Evolutionary conservation across 768 basidiomycete species (phyloP), one percentile per base, ranked within the genome.

Genomic region (Suillus ampliporus): DNA sequence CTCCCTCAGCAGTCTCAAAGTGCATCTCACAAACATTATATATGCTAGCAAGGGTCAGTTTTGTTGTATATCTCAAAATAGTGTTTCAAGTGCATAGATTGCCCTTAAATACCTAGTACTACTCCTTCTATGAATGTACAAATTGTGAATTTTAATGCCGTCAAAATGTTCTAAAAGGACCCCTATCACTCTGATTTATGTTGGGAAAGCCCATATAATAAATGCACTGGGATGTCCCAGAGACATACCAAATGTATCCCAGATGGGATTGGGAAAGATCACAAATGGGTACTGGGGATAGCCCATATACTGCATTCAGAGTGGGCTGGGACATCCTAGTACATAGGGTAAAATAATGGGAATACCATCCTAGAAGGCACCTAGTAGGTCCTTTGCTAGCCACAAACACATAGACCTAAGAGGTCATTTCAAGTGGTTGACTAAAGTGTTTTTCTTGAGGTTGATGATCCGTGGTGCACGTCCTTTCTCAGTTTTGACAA

Each of bases 271-370:
- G 23, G 23, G 46, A 47, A 47, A 26, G 46, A 47, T 47, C 23
- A 47, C 14, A 26, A 47, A 47, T 47, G 23, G 46, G 23, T 47
- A 13, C 46, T 47, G 8, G 46, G 23, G 46, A 47, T 47, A 14
- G 46, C 46, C 46, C 46, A 47, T 14, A 47, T 47, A 47, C 46
- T 26, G 14, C 13, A 13, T 47, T 26, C 46, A 47, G 46, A 15
- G 7, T 47, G 46, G 46, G 14, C 46, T 2, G 7, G 46, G 23
- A 47, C 14, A 47, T 47, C 23, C 46, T 14, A 47, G 46, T 8
- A 48, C 26, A 48, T 48, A 17, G 47, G 47, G 26, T 28, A 48
- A 28, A 48, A 48, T 48, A 48, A 15, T 48, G 26, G 47, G 47
- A 48, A 48, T 48, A 26, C 47, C 15, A 48, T 48, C 23, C 47